Evolutionary conservation across 2,329 filamentous ascomycete genomes (phyloP), one percentile per base, ranked within the genome.

Genomic region (Dendrostoma leiphaemia): DNA sequence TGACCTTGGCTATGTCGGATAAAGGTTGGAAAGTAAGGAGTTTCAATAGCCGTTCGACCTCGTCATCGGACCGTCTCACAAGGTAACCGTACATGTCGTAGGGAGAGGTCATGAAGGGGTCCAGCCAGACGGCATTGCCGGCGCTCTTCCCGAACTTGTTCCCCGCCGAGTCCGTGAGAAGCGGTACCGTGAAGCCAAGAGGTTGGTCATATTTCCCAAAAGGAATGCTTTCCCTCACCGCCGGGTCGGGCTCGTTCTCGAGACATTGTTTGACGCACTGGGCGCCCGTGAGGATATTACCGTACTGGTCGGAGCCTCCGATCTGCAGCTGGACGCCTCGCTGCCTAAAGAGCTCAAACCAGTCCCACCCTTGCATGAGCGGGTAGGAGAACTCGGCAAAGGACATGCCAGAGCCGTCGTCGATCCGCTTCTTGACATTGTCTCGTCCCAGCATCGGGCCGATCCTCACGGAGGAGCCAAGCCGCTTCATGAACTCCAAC

Each of bases 71-170:
- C 0, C 88, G 86, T 48, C 90, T 84, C 60, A 97, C 78, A 63
- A 97, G 94, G 75, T 93, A 97, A 68, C 92, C 78, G 68, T 97
- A 97, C 1, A 97, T 78, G 54, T 97, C 91, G 65, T 93, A 97
- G 0, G 85, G 76, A 28, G 81, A 85, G 1, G 93, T 96, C 81
- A 91, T 82, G 63, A 87, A 85, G 50, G 80, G 78, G 68, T 97
- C 91, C 3, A 99, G 81, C 94, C 94, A 99, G 32, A 99, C 73
- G 2, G 93, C 92, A 68, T 97, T 97, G 24, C 92, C 93, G 2
- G 91, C 89, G 59, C 87, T 95, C 75, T 99, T 99, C 48, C 94
- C 94, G 63, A 97, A 92, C 71, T 99, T 99, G 66, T 84, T 84
- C 17, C 94, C 94, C 1, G 89, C 83, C 1, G 89, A 79, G 49